These are phyloP conservation scores for Lichtheimia ornata DNA, from an alignment of 371 early-diverging fungal species.

Conservation along the genomic window DNA sequence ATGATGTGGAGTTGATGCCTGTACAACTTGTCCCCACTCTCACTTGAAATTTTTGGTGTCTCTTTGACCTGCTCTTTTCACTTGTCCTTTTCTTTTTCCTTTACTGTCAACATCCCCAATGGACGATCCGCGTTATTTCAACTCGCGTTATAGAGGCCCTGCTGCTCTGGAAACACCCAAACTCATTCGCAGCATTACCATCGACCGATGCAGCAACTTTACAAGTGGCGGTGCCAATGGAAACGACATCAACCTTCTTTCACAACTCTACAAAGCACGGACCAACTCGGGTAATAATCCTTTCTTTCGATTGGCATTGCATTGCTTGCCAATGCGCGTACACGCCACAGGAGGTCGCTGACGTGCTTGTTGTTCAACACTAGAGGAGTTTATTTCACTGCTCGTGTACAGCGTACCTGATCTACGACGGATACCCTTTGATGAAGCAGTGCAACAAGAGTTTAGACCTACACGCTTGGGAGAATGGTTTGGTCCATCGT, in stretches of 20 bases:
- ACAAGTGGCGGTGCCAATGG: slow-evolving; percentile 50
- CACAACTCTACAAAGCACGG: slow-evolving; percentile 49
- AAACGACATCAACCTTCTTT: slow-evolving; percentile 46
- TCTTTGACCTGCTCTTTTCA: too few relatives aligned
- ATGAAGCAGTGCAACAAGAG: slow-evolving; percentile 75
- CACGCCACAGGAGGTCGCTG: too few relatives aligned
- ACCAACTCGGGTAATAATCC: slow-evolving; percentile 38
- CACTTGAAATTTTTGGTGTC: too few relatives aligned
- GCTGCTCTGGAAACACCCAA: slow-evolving; percentile 38
- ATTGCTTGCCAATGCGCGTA: too few relatives aligned
- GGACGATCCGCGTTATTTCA: slow-evolving; percentile 19
- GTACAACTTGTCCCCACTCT: too few relatives aligned
- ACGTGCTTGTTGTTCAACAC: neutral
- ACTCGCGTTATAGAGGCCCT: slow-evolving; percentile 24
- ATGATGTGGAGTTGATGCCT: too few relatives aligned
- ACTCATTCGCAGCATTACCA: slow-evolving; percentile 43
- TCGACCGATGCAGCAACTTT: slow-evolving; percentile 53
- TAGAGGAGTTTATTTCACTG: slow-evolving; percentile 49
- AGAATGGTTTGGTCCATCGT: slow-evolving; percentile 83
- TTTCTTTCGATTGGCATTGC: too few relatives aligned
- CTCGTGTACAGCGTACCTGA: slow-evolving; percentile 79
- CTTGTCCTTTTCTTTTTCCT: neutral
- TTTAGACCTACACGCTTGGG: slow-evolving; percentile 71
- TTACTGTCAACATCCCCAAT: neutral
- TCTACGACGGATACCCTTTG: slow-evolving; percentile 79